Evolutionary conservation across 495 filamentous ascomycete genomes (phyloP).

Genomic region (Diplogelasinospora grovesii): DNA sequence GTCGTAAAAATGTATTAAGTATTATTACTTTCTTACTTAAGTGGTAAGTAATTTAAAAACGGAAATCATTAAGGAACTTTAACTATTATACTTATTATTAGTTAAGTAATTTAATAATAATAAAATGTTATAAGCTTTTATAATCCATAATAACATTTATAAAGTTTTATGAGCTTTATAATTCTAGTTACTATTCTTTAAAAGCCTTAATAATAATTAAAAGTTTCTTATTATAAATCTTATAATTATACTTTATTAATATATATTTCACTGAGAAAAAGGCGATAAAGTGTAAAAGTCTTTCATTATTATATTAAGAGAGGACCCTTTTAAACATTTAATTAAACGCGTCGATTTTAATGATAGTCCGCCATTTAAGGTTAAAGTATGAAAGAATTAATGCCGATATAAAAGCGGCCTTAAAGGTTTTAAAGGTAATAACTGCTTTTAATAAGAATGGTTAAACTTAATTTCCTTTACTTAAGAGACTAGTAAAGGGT

Average conservation of each 20-base stretch:
- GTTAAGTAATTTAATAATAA: not conserved
- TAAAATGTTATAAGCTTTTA: not conserved
- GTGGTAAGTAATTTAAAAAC: not conserved
- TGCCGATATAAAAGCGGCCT: too few relatives aligned
- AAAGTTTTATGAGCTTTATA: not conserved
- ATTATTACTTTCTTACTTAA: fast-evolving
- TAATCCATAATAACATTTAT: not conserved
- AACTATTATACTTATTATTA: not conserved
- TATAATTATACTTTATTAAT: not conserved
- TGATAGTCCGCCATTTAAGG: too few relatives aligned
- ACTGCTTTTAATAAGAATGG: too few relatives aligned
- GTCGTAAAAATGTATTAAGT: fast-evolving
- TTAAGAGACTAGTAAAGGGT: too few relatives aligned
- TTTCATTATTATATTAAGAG: not conserved
- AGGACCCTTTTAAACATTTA: not conserved
- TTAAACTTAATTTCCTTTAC: too few relatives aligned
- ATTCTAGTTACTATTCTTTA: not conserved
- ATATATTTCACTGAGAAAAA: not conserved
- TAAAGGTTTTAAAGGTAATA: too few relatives aligned
- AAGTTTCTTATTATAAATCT: not conserved
- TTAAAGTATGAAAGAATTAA: too few relatives aligned
- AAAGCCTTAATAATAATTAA: not conserved
- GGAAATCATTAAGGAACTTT: not conserved
- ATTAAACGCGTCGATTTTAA: not conserved
- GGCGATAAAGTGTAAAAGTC: not conserved